phyloP scores from a whole-genome alignment of 164 flowering plant genomes.

The Aristolochia californica region DNA sequence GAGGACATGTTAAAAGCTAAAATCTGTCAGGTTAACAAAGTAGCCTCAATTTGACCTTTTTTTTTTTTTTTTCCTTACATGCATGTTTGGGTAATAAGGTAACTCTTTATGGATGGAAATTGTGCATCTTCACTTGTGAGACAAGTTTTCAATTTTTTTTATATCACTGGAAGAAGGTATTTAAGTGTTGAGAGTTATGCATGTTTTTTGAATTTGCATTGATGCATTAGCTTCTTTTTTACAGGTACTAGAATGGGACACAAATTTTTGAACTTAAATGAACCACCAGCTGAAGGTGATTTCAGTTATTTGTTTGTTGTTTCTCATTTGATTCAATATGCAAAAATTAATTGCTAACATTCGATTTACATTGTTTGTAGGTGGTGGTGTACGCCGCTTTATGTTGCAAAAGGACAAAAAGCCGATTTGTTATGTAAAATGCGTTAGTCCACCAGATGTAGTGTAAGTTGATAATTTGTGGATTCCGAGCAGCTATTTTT shows the following conservation, averaged over 20 bases:
- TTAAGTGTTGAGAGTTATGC: too few relatives aligned
- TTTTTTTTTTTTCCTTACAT: too few relatives aligned
- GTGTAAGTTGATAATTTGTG: neutral
- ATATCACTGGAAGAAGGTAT: too few relatives aligned
- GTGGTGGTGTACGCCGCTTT: neutral
- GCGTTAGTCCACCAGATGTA: constrained; percentile 2
- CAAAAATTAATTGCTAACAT: neutral
- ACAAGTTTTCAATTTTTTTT: too few relatives aligned
- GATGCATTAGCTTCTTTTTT: neutral
- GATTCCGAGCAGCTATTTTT: neutral
- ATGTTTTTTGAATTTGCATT: neutral
- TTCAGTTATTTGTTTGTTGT: neutral
- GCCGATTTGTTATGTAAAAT: constrained; percentile 1
- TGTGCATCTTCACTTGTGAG: too few relatives aligned
- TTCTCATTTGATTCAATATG: neutral
- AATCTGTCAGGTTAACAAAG: too few relatives aligned
- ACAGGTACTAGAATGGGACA: neutral
- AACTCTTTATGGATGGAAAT: too few relatives aligned
- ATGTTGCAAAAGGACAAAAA: constrained; percentile 5
- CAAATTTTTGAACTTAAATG: constrained; percentile 7
- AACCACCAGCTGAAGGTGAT: constrained; percentile 7
- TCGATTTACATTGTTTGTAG: neutral
- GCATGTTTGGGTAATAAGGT: too few relatives aligned
- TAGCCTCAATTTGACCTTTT: too few relatives aligned
- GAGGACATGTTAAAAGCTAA: too few relatives aligned